Conservation (phyloP, 768 basidiomycete genomes). For the Tricholoma terreum region DNA sequence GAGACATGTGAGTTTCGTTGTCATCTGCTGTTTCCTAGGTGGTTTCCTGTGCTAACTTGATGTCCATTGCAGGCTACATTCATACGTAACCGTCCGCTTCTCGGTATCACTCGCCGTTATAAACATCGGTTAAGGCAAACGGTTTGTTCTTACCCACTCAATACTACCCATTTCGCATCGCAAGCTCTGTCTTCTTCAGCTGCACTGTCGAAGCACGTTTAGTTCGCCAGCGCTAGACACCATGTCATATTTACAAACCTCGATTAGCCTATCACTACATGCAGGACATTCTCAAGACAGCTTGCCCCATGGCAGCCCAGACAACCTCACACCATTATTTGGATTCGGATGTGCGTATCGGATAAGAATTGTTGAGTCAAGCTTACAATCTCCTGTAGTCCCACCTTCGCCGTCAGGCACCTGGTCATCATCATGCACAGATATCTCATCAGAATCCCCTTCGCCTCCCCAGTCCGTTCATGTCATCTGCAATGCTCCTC, state of each 20-base stretch:
- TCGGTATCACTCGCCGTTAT: constrained; percentile 29
- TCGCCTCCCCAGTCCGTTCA: constrained; percentile 33
- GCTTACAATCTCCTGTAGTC: constrained; percentile 22
- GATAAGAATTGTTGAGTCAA: background rate
- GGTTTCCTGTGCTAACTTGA: constrained; percentile 12
- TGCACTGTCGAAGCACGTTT: background rate
- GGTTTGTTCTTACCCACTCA: constrained; percentile 19
- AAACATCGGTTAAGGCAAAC: constrained; percentile 20
- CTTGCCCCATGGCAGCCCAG: background rate
- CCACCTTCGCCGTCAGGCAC: constrained; percentile 44
- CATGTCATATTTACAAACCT: constrained; percentile 1
- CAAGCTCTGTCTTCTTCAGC: background rate
- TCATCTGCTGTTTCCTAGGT: constrained; percentile 12
- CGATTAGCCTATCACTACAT: constrained; percentile 12
- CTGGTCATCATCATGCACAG: constrained; percentile 21
- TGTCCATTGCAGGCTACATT: constrained; percentile 17
- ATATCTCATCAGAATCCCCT: constrained; percentile 15
- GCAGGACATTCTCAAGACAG: constrained; percentile 6
- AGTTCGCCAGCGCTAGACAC: background rate
- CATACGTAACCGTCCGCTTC: too few species aligned
- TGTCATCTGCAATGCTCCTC: constrained; percentile 64
- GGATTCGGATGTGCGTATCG: constrained; percentile 25
- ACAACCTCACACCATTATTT: background rate
- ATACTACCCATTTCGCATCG: background rate
- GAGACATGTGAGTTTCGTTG: constrained; percentile 8